Evolutionary conservation across 1,139 yeast genomes (phyloP).

Genomic region (Petasospora rhodanensis): DNA sequence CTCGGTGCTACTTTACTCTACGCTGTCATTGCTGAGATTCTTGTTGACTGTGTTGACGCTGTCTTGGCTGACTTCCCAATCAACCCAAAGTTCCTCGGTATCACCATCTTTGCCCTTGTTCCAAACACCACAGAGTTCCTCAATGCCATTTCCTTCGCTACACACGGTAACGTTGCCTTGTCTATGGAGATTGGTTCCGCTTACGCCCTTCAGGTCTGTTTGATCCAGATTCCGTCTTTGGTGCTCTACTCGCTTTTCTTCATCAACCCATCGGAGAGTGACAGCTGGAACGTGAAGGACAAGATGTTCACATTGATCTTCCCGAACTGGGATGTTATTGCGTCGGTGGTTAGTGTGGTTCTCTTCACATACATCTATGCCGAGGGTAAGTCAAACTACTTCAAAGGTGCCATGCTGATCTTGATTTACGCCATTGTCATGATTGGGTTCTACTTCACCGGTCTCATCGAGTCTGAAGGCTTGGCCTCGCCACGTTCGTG

Average conservation of each 20-base stretch:
- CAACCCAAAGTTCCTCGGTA: constrained; percentile 85
- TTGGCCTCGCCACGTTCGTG: constrained; percentile 1
- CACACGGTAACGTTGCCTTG: constrained; percentile 91
- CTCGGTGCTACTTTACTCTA: constrained; percentile 81
- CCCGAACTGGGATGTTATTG: constrained; percentile 94
- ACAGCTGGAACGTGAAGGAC: constrained; percentile 33
- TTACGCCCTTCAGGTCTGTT: constrained; percentile 93
- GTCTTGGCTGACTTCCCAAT: constrained; percentile 74
- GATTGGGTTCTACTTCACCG: constrained; percentile 76
- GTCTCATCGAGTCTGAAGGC: constrained; percentile 26
- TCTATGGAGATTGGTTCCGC: constrained; percentile 99
- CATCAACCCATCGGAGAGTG: constrained; percentile 30
- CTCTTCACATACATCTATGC: constrained; percentile 92
- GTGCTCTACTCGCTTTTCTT: constrained; percentile 66
- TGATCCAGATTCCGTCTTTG: constrained; percentile 88
- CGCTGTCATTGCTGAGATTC: constrained; percentile 90
- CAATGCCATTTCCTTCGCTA: constrained; percentile 95
- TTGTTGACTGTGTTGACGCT: constrained; percentile 90
- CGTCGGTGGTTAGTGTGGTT: constrained; percentile 79
- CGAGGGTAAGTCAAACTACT: constrained; percentile 94
- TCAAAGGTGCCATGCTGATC: constrained; percentile 87
- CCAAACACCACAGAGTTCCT: constrained; percentile 97
- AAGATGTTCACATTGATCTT: constrained; percentile 77
- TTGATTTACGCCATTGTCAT: constrained; percentile 73
- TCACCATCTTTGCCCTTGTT: constrained; percentile 91